Evolutionary conservation across 2,329 filamentous ascomycete genomes (phyloP), one percentile per base, ranked within the genome.

Genomic region (Harringtonia aguacate): DNA sequence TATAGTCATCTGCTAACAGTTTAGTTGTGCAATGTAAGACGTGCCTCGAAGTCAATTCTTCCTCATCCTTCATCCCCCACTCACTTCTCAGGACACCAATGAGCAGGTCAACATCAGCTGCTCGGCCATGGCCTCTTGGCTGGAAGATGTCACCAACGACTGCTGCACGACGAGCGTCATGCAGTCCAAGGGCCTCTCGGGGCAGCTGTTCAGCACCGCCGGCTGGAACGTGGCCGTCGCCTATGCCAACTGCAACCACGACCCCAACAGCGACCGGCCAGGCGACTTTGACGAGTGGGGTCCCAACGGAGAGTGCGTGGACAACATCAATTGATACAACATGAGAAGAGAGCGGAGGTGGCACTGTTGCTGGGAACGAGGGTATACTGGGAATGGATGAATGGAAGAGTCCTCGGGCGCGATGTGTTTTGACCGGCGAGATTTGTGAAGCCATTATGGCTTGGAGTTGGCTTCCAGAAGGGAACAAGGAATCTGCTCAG

Each of bases 171-270:
- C 44, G 9, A 31, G 31, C 21, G 39, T 38, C 7, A 7, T 34
- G 4, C 27, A 44, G 34, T 40, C 41, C 20, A 37, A 29, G 9
- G 41, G 41, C 33, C 17, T 47, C 24, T 47, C 45, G n/a, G 41
- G 45, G 13, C 45, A 47, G 31, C 41, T 33, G 33, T 47, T 46
- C 34, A 42, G 39, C 39, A 27, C 39, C 7, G 39, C 20, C 28
- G 41, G 41, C 41, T 47, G 45, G 45, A 47, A 44, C 28, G 37
- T 38, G 3, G 30, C 35, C 8, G 41, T 47, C 12, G 27, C 45
- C 27, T 47, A 44, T 17, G 45, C 37, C n/a, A 41, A 47, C 41
- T 47, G 45, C 29, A 39, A 41, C 37, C 33, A 47, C 34, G 39
- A 42, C 27, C 20, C 44, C 4, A 10, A 39, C 9, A 21, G 18